These are phyloP conservation scores for Xylariales sp. DNA, from an alignment of 2,329 filamentous ascomycete genomes.

Conservation along the genomic window DNA sequence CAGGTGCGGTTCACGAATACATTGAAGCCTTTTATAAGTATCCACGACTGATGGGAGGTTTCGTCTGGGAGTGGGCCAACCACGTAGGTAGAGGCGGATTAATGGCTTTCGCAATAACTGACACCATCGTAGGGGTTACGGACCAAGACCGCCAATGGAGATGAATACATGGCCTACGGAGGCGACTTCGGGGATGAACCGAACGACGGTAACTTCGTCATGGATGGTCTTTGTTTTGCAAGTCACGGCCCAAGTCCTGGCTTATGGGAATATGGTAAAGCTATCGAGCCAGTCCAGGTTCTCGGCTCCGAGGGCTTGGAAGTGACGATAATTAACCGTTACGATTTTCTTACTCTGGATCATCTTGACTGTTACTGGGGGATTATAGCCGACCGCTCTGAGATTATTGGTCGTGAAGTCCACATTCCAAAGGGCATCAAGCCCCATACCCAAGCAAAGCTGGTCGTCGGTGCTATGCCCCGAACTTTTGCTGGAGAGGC, in stretches of 20 bases:
- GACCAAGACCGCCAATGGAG: conserved; percentile 35
- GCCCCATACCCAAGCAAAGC: conserved; percentile 34
- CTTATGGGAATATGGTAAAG: conserved; percentile 51
- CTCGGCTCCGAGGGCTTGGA: conserved; percentile 37
- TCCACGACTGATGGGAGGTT: conserved; percentile 57
- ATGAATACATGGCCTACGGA: conserved; percentile 52
- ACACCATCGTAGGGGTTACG: conserved; percentile 33
- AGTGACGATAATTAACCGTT: conserved; percentile 46
- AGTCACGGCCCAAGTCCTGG: conserved; percentile 48
- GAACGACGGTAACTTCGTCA: conserved; percentile 55
- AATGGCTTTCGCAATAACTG: not conserved
- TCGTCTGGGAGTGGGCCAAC: conserved; percentile 62
- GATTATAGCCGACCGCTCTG: conserved; percentile 34
- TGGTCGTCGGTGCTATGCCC: conserved; percentile 29
- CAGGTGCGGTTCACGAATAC: conserved; percentile 63
- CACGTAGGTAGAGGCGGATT: conserved; percentile 33
- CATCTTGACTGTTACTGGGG: conserved; percentile 42
- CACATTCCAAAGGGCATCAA: conserved; percentile 38
- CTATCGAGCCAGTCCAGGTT: conserved; percentile 54
- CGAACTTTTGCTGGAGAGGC: conserved; percentile 29
- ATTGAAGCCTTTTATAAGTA: conserved; percentile 59
- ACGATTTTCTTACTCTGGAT: conserved; percentile 49
- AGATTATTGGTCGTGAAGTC: conserved; percentile 30
- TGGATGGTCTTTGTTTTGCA: conserved; percentile 49
- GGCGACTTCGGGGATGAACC: conserved; percentile 59